A percentile compares a stretch with the other conserved stretches of the same genome.
These are phyloP conservation scores for Thelonectria blattea DNA, from an alignment of 2,329 filamentous ascomycete genomes.

Conservation along the genomic window DNA sequence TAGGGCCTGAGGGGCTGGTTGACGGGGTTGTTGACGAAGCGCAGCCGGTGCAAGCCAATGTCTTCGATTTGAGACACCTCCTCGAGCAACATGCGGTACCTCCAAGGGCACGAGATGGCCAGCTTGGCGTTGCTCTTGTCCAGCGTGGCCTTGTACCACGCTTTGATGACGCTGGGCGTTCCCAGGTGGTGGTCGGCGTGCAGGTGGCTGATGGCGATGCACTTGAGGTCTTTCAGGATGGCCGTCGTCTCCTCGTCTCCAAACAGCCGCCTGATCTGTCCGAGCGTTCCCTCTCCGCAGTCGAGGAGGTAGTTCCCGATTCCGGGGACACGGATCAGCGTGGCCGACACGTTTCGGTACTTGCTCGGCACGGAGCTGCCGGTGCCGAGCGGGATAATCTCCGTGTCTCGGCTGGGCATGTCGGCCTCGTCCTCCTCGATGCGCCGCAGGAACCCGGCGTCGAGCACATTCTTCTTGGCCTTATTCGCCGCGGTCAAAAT, in stretches of 20 bases:
- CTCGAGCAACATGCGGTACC: conserved; percentile 76
- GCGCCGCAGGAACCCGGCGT: conserved; percentile 53
- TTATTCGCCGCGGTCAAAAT: conserved; percentile 60
- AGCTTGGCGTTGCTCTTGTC: conserved; percentile 54
- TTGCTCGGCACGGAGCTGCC: conserved; percentile 90
- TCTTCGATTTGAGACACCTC: conserved; percentile 84
- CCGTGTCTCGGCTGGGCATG: conserved; percentile 75
- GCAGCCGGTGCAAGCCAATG: conserved; percentile 67
- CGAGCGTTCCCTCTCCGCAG: conserved; percentile 89
- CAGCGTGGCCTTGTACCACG: conserved; percentile 70
- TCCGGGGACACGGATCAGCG: conserved; percentile 81
- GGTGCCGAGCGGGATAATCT: conserved; percentile 87
- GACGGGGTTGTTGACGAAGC: conserved; percentile 42
- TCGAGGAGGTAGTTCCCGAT: conserved; percentile 91
- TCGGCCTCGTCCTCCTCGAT: conserved; percentile 63
- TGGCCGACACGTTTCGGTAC: conserved; percentile 93
- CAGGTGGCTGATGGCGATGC: conserved; percentile 92
- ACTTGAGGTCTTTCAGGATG: conserved; percentile 79
- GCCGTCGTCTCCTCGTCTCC: conserved; percentile 66
- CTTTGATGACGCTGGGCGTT: conserved; percentile 77
- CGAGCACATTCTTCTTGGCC: conserved; percentile 50
- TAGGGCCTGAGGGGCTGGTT: conserved; percentile 29
- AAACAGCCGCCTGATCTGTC: conserved; percentile 81
- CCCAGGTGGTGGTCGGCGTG: conserved; percentile 97
- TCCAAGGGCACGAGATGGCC: conserved; percentile 70